Evolutionary conservation across 2,329 filamentous ascomycete genomes (phyloP).

Genomic region (Sodiomyces alkalinus): DNA sequence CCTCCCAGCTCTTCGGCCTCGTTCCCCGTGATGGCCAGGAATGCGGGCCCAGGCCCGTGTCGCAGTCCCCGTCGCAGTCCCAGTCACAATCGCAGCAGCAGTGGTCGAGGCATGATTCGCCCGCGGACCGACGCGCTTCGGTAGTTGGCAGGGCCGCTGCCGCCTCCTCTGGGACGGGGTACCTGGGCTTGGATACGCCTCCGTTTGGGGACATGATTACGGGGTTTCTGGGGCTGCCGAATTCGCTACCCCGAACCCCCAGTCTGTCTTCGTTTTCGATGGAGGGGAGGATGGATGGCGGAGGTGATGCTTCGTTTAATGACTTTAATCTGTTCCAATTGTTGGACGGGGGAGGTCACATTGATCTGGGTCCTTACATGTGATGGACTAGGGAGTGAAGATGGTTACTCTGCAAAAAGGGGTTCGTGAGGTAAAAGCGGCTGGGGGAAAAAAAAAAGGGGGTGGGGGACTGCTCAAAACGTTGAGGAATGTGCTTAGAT

Average conservation of each 20-base stretch:
- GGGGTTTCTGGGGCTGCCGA: conserved; percentile 21
- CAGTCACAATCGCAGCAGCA: no score
- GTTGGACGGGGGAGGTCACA: conserved; percentile 34
- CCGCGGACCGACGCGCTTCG: background rate
- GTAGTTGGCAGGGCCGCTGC: background rate
- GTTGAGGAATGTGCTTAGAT: no score
- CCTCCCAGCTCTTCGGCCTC: conserved; percentile 34
- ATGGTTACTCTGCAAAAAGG: no score
- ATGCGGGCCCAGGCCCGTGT: conserved; percentile 7
- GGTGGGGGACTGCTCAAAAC: no score
- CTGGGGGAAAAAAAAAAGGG: background rate
- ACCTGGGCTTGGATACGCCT: conserved; percentile 14
- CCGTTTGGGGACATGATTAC: conserved; percentile 20
- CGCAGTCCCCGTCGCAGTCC: background rate
- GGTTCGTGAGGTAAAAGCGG: background rate
- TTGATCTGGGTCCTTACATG: conserved; percentile 29
- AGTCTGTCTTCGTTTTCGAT: conserved; percentile 23
- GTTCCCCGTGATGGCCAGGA: conserved; percentile 18
- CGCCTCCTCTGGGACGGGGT: conserved; percentile 3
- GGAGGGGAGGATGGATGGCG: conserved; percentile 20
- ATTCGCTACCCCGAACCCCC: conserved; percentile 23
- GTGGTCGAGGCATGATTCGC: background rate
- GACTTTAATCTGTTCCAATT: conserved; percentile 34
- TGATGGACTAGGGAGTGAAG: no score
- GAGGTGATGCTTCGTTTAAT: conserved; percentile 26